Base-by-base conservation (phyloP, 169 alveolate genomes). In the Plasmodium yoelii region DNA sequence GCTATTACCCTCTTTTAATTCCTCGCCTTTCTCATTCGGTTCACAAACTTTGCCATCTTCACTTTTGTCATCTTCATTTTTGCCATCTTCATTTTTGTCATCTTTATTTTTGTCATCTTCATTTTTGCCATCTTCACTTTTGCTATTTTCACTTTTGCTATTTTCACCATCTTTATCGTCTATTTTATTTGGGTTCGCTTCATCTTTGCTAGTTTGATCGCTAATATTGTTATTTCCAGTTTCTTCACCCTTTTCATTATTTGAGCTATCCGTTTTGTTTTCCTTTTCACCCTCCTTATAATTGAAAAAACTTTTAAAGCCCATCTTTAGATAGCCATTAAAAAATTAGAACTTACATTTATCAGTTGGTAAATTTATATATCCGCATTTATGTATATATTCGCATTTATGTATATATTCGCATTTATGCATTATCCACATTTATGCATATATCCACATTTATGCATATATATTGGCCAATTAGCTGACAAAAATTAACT, bases 241-340 rank as follows among this genome's bases (percentile, higher is more conserved):
- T 46, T 24, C 56, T 39, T 24, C 53, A 0, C 51, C 72, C 15
- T 8, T 39, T 34, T 34, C 72, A n/a, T 69, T 13, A 22, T 75
- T 75, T 26, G 12, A 42, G 12, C 51, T 75, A 26, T 75, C 64
- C 28, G 47, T 63, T 8, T 9, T 15, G 5, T 75, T 75, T 53
- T 65, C 67, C 12, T 13, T 64, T 47, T 63, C 64, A 9, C 10
- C 64, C 22, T 56, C 88, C 28, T 22, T 34, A 46, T 44, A 47
- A 63, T 75, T 61, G 24, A 75, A 63, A 61, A 63, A 75, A 51
- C 88, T 65, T 12, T 75, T 75, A 59, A 53, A 63, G 69, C 75
- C 64, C 88, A 75, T 75, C 57, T 73, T 59, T 53, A 44, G 60
- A 19, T 67, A 51, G 28, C 22, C 24, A 10, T 22, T 15, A 28